Percentiles rank a stretch among this genome's conserved stretches.
These are phyloP conservation scores for Ophiocordyceps camponoti-leonardi DNA, from an alignment of 2,329 filamentous ascomycete genomes.

Conservation along the genomic window DNA sequence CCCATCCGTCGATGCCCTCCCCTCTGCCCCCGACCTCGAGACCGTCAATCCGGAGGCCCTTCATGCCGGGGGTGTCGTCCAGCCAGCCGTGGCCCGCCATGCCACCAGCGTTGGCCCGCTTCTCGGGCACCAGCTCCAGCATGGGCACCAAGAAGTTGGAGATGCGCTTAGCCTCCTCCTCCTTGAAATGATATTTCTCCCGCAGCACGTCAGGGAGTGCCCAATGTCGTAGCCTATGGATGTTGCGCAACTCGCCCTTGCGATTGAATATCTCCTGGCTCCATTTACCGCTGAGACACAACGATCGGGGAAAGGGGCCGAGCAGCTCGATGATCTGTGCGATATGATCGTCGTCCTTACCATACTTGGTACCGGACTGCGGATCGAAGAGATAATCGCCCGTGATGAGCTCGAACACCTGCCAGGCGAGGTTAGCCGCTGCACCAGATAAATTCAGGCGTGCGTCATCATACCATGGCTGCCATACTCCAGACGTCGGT, in stretches of 20 bases:
- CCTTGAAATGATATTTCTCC: slow-evolving; percentile 92
- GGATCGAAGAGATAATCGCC: slow-evolving; percentile 98
- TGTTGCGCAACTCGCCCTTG: slow-evolving; percentile 92
- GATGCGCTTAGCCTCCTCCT: slow-evolving; percentile 62
- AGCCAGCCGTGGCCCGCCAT: slow-evolving; percentile 81
- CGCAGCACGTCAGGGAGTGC: slow-evolving; percentile 79
- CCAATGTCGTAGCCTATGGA: slow-evolving; percentile 92
- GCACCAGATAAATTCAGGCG: neutral
- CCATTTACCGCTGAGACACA: slow-evolving; percentile 91
- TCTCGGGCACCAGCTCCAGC: slow-evolving; percentile 76
- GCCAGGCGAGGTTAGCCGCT: neutral
- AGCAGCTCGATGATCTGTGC: slow-evolving; percentile 97
- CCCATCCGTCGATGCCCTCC: slow-evolving; percentile 90
- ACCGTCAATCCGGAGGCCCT: slow-evolving; percentile 52
- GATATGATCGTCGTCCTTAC: slow-evolving; percentile 98
- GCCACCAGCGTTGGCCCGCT: slow-evolving; percentile 84
- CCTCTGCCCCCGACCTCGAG: slow-evolving; percentile 67
- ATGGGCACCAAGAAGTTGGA: slow-evolving; percentile 76
- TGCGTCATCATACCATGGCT: slow-evolving; percentile 57
- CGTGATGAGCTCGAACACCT: slow-evolving; percentile 96
- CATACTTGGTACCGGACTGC: slow-evolving; percentile 95
- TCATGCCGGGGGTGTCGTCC: slow-evolving; percentile 78
- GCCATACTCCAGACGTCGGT: slow-evolving; percentile 99
- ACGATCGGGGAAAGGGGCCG: slow-evolving; percentile 78
- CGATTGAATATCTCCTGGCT: slow-evolving; percentile 97